Evolutionary conservation across 1,284 basidiomycete species (phyloP), one percentile per base, ranked within the genome.

Genomic region (Volvariella surrecta): DNA sequence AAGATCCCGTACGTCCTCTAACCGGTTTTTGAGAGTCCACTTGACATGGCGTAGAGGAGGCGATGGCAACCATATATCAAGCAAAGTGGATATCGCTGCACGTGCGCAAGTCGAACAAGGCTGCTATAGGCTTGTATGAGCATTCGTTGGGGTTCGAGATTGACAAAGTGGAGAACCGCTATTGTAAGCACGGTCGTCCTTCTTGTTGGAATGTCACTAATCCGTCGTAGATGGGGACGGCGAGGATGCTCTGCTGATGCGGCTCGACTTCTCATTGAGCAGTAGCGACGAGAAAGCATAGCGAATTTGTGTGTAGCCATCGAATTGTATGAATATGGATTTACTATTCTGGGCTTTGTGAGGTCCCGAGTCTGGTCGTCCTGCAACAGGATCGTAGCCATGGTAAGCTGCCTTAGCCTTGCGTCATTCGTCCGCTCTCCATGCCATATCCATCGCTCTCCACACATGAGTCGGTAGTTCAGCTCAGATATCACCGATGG

Each of bases 221-320:
- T 32, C 22, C 13, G 9, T 20, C 39, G 15, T 51, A 89, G 89
- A 91, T 63, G 82, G 78, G 10, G 88, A 92, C 54, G 82, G 81
- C 0, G 89, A 92, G 60, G 86, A 91, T 55, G 88, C 89, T n/a
- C 76, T 81, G 46, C 77, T 79, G 2, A 91, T 92, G 89, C 71
- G 76, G 34, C 68, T 85, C 38, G 67, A 28, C 24, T 28, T 28
- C 6, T 11, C 6, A 11, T 28, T 11, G 24, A 28, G n/a, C n/a
- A n/a, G n/a, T n/a, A n/a, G n/a, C n/a, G n/a, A n/a, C n/a, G n/a
- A 28, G 24, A 28, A 28, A 28, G 24, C 6, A 28, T 28, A 6
- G 24, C n/a, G n/a, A n/a, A n/a, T n/a, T n/a, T n/a, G n/a, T n/a
- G n/a, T n/a, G n/a, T n/a, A n/a, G n/a, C n/a, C n/a, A n/a, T n/a